phyloP scores from a whole-genome alignment of 495 filamentous ascomycete genomes.

The Podospora fimiseda region DNA sequence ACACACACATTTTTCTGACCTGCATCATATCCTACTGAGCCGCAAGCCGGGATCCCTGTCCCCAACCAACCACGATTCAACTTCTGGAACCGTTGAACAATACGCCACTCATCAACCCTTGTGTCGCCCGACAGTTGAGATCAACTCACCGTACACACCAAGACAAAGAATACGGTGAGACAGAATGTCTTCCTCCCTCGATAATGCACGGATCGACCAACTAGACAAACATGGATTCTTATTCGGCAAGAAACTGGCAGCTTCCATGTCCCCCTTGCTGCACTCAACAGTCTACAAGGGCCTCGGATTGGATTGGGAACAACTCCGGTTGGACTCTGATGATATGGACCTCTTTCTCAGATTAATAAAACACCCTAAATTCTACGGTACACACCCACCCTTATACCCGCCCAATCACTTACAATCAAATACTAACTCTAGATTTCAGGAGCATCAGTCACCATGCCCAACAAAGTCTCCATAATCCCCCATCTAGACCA shows the following conservation, averaged over 20 bases:
- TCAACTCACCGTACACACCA: too few relatives aligned
- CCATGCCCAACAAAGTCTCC: slow-evolving; percentile 69
- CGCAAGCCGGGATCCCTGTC: neutral
- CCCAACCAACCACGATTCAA: neutral
- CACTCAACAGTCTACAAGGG: slow-evolving; percentile 58
- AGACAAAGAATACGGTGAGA: neutral
- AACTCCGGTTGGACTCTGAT: slow-evolving; percentile 50
- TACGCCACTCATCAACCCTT: too few relatives aligned
- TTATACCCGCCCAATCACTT: slow-evolving; percentile 10
- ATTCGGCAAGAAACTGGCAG: slow-evolving; percentile 49
- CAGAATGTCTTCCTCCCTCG: neutral
- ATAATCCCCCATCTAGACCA: slow-evolving; percentile 64
- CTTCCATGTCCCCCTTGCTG: slow-evolving; percentile 65
- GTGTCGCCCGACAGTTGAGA: too few relatives aligned
- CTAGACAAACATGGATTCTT: slow-evolving; percentile 47
- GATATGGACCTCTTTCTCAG: slow-evolving; percentile 38
- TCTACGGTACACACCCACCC: slow-evolving; percentile 23
- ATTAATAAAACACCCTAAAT: slow-evolving; percentile 28
- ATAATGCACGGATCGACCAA: slow-evolving; percentile 20
- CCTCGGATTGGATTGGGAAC: slow-evolving; percentile 54
- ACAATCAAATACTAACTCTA: slow-evolving; percentile 30
- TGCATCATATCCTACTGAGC: neutral
- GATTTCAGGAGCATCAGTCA: slow-evolving; percentile 61
- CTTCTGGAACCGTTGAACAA: neutral
- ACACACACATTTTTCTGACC: too few relatives aligned